Percentiles rank a stretch among this genome's conserved stretches.
phyloP scores from a whole-genome alignment of 1,284 basidiomycete genomes.

The Malassezia caprae region DNA sequence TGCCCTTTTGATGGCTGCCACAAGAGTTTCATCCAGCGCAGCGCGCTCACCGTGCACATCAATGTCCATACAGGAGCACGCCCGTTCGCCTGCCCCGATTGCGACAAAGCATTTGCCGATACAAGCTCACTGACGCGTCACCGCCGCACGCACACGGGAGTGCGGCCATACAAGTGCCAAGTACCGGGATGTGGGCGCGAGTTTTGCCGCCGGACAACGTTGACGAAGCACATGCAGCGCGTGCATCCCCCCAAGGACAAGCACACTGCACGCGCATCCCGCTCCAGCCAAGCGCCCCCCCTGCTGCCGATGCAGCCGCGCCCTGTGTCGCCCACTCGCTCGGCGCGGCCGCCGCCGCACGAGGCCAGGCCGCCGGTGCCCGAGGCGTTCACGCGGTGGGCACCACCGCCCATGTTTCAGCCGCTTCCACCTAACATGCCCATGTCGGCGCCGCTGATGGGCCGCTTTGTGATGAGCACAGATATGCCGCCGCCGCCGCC shows the following conservation, averaged over 20 bases:
- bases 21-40: constrained; percentile 46
- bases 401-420: background rate
- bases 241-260: constrained; percentile 27
- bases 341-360: background rate
- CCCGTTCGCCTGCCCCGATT: constrained; percentile 68
- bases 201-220: constrained; percentile 50
- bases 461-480: background rate
- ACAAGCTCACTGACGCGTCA: constrained; percentile 56
- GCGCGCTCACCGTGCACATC: constrained; percentile 68
- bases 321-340: background rate
- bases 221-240: constrained; percentile 50
- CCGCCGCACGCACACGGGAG: constrained; percentile 61
- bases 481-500: background rate
- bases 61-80: constrained; percentile 70
- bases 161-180: constrained; percentile 48
- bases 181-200: constrained; percentile 34
- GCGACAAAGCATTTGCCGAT: constrained; percentile 50
- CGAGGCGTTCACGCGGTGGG: background rate
- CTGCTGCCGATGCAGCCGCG: background rate
- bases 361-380: background rate
- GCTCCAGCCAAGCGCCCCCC: background rate
- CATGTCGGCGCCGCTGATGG: background rate
- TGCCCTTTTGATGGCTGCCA: constrained; percentile 34
- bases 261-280: background rate
- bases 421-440: background rate